Evolutionary conservation across 2,329 filamentous ascomycete genomes (phyloP).

Genomic region (Purpureocillium takamizusanense): DNA sequence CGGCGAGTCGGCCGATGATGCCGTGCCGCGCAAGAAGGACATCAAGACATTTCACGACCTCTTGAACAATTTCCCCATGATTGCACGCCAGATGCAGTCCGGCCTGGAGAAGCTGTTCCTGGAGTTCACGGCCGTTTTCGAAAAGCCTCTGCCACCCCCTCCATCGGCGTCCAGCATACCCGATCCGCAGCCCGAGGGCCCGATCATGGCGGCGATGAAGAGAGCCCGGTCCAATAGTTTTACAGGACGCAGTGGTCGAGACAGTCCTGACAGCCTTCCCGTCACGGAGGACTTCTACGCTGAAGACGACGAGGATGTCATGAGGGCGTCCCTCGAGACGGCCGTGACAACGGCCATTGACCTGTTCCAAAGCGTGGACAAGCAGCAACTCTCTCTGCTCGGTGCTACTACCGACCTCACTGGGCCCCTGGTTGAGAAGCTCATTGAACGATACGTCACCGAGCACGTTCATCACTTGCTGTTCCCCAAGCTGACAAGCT

Average conservation of each 20-base stretch:
- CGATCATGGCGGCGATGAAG: constrained; percentile 45
- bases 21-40: constrained; percentile 64
- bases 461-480: constrained; percentile 88
- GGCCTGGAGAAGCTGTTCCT: constrained; percentile 83
- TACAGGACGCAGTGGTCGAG: constrained; percentile 21
- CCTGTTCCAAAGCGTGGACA: constrained; percentile 90
- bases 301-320: constrained; percentile 84
- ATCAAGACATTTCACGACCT: constrained; percentile 87
- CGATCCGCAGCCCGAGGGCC: constrained; percentile 48
- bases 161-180: constrained; percentile 52
- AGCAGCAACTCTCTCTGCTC: constrained; percentile 84
- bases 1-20: constrained; percentile 30
- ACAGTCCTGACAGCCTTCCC: constrained; percentile 27
- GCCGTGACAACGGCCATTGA: constrained; percentile 92
- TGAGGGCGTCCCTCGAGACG: constrained; percentile 82
- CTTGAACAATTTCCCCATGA: constrained; percentile 86
- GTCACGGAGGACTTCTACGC: constrained; percentile 60
- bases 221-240: constrained; percentile 44
- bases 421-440: constrained; percentile 79
- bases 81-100: constrained; percentile 89
- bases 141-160: constrained; percentile 72
- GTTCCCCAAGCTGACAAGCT: constrained; percentile 71
- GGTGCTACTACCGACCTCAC: constrained; percentile 91
- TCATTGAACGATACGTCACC: constrained; percentile 90
- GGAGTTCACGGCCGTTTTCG: constrained; percentile 79